phyloP scores from a whole-genome alignment of 2,329 filamentous ascomycete species.

The Hymenoscyphus repandus region DNA sequence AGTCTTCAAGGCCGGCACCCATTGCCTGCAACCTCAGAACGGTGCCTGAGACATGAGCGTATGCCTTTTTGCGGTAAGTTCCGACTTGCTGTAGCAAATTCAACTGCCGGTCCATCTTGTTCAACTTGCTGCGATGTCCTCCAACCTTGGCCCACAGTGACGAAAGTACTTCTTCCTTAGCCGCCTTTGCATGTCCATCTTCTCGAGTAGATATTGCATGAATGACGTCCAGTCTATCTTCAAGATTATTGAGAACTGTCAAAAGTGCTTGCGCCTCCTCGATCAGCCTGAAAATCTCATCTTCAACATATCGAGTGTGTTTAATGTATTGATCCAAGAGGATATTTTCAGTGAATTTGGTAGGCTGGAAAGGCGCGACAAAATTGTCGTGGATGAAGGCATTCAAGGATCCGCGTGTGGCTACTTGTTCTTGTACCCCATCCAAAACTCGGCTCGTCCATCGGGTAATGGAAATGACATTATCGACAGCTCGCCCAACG shows the following conservation, averaged over 20 bases:
- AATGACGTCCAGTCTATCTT: constrained; percentile 65
- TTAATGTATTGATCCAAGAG: constrained; percentile 70
- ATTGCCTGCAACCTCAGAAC: constrained; percentile 72
- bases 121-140: constrained; percentile 56
- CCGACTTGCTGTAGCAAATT: constrained; percentile 60
- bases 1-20: constrained; percentile 61
- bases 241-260: constrained; percentile 59
- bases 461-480: constrained; percentile 67
- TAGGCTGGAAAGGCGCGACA: constrained; percentile 56
- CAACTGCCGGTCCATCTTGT: constrained; percentile 59
- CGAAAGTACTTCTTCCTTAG: constrained; percentile 62
- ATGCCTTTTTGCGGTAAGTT: constrained; percentile 58
- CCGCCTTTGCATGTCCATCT: constrained; percentile 49
- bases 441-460: constrained; percentile 58
- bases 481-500: constrained; percentile 68
- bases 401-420: constrained; percentile 31
- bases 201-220: constrained; percentile 63
- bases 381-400: constrained; percentile 41
- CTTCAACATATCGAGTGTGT: constrained; percentile 64
- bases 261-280: constrained; percentile 65
- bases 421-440: constrained; percentile 27
- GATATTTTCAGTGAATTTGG: constrained; percentile 53
- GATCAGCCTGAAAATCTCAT: constrained; percentile 64
- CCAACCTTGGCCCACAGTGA: constrained; percentile 71
- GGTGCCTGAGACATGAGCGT: constrained; percentile 62